Evolutionary conservation across 2,329 filamentous ascomycete genomes (phyloP), one percentile per base, ranked within the genome.

Genomic region (Aspergillus aculeatus): DNA sequence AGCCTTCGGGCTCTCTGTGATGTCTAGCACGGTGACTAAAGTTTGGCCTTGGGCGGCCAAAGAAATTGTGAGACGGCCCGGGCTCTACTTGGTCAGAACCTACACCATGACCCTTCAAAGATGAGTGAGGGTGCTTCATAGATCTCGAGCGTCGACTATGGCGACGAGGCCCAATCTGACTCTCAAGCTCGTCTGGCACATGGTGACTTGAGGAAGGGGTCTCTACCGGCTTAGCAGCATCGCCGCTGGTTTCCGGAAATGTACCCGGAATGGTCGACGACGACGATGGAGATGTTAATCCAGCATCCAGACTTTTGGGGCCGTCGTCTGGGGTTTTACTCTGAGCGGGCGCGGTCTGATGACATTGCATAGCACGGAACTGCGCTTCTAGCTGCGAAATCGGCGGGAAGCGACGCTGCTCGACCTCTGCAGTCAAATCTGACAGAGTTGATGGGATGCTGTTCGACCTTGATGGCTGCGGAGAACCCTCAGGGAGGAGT

Each of bases 301-400:
- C 47, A n/a, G 11, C 7, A 19, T 24, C 3, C 23, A 21, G 16
- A 21, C 26, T 29, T 4, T 23, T 35, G 19, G 24, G n/a, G 7
- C 14, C 4, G n/a, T 54, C 50, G n/a, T 38, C 47, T 12, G 57
- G 12, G 14, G 35, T 23, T 21, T 38, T 29, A 16, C 31, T 48
- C 6, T 12, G 41, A 24, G 51, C 38, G n/a, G 5, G 6, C 16
- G 38, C 16, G 38, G 38, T 44, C 5, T 12, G 16, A 19, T 56
- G 58, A 49, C 53, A 64, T 31, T 66, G 66, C 14, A 64, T 66
- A 32, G 72, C 67, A 29, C 74, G 52, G 32, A 72, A 63, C 49
- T 73, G 73, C 6, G 74, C 74, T 56, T 76, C 74, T n/a, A 71
- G 56, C 50, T 77, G 74, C 26, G 73, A 77, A 24, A 77, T 69